Base-by-base conservation (phyloP, 1,284 basidiomycete species). In the Cryptococcus jaspeensis region DNA sequence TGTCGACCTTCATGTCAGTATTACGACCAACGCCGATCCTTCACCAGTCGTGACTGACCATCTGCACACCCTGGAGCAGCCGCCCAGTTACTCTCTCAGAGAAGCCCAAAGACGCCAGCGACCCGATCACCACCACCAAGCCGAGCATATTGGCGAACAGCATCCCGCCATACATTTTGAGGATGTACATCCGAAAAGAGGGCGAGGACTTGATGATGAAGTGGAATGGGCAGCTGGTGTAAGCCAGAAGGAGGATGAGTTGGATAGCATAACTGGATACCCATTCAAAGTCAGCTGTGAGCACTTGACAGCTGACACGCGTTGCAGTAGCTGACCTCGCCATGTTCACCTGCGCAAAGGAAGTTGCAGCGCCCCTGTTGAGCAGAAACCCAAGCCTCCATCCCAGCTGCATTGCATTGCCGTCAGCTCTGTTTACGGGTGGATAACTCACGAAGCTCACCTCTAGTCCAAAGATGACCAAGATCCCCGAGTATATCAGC, bases 301-400 rank as follows among this genome's bases (percentile, higher is more conserved):
- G 28, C 28, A 32, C 28, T 32, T 32, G 28, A 32, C n/a, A n/a
- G n/a, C n/a, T n/a, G 28, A 32, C 28, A 32, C 28, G 9, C 28
- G 9, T n/a, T 32, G 28, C 28, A 4, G 28, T 32, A 32, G 28
- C 28, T 32, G 28, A 32, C 28, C 28, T 32, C 7, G 44, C 22
- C 9, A 46, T 46, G 22, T 46, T 46, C 7, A 46, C 32, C 16
- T 32, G 18, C 9, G 23, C 15, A 25, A 18, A 46, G 7, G 32
- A 8, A 16, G 44, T 18, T 11, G 37, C 32, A 22, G 38, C 11
- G 11, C 22, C 22, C 4, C 25, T 15, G 23, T 50, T 25, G 32
- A 50, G 23, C 25, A 50, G 18, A 35, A 50, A 50, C 15, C 48
- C 48, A 15, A 50, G 36, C 18, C 48, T 38, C 48, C 48, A 50